These are phyloP conservation scores for Pseudodiploospora longispora DNA, from an alignment of 2,329 filamentous ascomycete species.

Conservation along the genomic window DNA sequence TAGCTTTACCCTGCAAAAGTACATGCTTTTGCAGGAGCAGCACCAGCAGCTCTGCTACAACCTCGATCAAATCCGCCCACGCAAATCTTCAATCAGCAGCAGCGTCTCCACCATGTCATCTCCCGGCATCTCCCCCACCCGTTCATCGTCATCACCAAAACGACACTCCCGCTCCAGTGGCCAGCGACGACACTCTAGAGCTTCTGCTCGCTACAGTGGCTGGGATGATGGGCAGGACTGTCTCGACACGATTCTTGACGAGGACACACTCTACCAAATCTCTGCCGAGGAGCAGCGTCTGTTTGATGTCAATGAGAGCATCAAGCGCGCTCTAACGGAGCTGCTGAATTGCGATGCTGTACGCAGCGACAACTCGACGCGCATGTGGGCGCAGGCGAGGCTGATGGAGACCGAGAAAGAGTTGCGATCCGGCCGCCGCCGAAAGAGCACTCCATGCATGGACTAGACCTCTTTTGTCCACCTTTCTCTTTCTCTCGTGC, in stretches of 20 bases:
- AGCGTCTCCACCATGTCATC: constrained; percentile 34
- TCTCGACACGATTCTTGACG: constrained; percentile 37
- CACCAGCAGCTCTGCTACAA: constrained; percentile 44
- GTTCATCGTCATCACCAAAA: constrained; percentile 45
- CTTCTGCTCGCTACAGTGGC: constrained; percentile 24
- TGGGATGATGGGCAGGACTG: constrained; percentile 20
- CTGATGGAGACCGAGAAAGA: constrained; percentile 55
- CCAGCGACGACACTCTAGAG: constrained; percentile 14
- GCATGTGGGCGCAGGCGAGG: constrained; percentile 50
- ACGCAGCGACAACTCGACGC: constrained; percentile 41
- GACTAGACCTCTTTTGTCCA: constrained; percentile 9
- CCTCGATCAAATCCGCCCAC: constrained; percentile 42
- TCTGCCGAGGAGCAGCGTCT: constrained; percentile 45
- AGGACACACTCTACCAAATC: constrained; percentile 40
- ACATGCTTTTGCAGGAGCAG: constrained; percentile 45
- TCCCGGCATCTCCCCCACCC: constrained; percentile 51
- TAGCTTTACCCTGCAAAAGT: constrained; percentile 44
- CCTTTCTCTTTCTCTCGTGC: background rate
- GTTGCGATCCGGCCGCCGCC: constrained; percentile 43
- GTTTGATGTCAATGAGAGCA: constrained; percentile 49
- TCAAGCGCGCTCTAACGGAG: constrained; percentile 54
- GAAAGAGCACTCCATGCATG: constrained; percentile 32
- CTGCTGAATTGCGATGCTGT: constrained; percentile 53
- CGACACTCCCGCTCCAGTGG: constrained; percentile 14
- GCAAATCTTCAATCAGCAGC: constrained; percentile 22